Percentiles rank a stretch among this genome's conserved stretches.
These are phyloP conservation scores for Fistulifera solaris DNA, from an alignment of 108 stramenopile genomes.

Conservation along the genomic window DNA sequence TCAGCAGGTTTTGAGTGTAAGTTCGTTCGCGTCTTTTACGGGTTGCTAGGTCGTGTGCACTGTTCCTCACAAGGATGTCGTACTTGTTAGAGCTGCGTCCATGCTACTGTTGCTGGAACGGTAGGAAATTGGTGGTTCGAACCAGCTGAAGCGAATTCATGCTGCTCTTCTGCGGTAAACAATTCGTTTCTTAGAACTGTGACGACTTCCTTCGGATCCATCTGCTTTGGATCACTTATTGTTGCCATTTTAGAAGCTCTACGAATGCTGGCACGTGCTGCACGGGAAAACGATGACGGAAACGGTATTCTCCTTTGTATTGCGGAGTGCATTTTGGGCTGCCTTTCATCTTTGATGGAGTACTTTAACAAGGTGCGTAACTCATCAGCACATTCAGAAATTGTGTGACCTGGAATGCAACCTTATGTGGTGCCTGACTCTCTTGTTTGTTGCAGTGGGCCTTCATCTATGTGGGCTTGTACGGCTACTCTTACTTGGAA, in stretches of 20 bases:
- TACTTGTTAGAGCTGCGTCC: conserved; percentile 55
- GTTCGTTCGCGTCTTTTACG: background rate
- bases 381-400: conserved; percentile 31
- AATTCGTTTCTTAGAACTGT: conserved; percentile 53
- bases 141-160: conserved; percentile 44
- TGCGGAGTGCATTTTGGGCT: conserved; percentile 55
- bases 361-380: conserved; percentile 46
- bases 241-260: conserved; percentile 82
- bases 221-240: conserved; percentile 83
- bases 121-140: conserved; percentile 89
- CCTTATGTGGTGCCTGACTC: background rate
- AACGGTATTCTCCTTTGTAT: conserved; percentile 35
- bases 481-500: conserved; percentile 71
- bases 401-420: background rate
- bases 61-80: background rate
- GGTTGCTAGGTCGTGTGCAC: background rate
- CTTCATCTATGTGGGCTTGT: conserved; percentile 80
- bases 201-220: conserved; percentile 82
- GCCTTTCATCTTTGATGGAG: conserved; percentile 33
- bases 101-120: conserved; percentile 72
- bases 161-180: conserved; percentile 55
- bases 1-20: conserved; percentile 57
- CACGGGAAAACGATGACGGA: conserved; percentile 41
- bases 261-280: conserved; percentile 39
- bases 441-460: conserved; percentile 54